phyloP scores from a whole-genome alignment of 2,329 filamentous ascomycete genomes.

The Penicillium sp. region DNA sequence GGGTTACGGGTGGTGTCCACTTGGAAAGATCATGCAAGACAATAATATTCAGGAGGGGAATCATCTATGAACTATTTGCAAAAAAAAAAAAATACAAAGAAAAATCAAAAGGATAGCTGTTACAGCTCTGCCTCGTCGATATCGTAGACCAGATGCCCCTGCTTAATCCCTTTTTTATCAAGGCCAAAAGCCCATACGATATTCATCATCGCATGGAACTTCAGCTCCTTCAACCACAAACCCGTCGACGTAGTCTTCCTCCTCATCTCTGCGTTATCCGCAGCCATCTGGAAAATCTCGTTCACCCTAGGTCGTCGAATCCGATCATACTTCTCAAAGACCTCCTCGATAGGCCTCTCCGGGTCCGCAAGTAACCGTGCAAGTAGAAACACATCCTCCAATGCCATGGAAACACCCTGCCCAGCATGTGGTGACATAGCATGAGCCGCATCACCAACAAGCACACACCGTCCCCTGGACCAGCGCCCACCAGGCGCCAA shows the following conservation, averaged over 20 bases:
- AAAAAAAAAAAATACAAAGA: too few relatives aligned
- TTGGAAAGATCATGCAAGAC: background rate
- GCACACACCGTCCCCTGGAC: conserved; percentile 37
- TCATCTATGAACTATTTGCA: background rate
- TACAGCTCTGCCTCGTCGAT: conserved; percentile 23
- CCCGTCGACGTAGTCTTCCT: conserved; percentile 26
- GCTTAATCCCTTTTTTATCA: conserved; percentile 19
- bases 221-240: conserved; percentile 28
- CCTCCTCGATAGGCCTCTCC: conserved; percentile 15
- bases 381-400: conserved; percentile 49
- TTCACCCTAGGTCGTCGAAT: conserved; percentile 33
- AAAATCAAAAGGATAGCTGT: background rate
- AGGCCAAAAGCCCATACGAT: conserved; percentile 20
- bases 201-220: conserved; percentile 11
- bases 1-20: background rate
- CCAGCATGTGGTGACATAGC: conserved; percentile 43
- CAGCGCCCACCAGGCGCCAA: conserved; percentile 36
- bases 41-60: background rate
- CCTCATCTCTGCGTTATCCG: conserved; percentile 23
- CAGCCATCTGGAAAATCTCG: conserved; percentile 26
- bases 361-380: conserved; percentile 26
- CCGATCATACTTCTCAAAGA: conserved; percentile 26
- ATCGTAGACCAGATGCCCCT: conserved; percentile 33
- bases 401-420: conserved; percentile 54
- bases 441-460: conserved; percentile 36